Base-by-base conservation (phyloP, 208 protist species). In the Leishmania braziliensis region DNA sequence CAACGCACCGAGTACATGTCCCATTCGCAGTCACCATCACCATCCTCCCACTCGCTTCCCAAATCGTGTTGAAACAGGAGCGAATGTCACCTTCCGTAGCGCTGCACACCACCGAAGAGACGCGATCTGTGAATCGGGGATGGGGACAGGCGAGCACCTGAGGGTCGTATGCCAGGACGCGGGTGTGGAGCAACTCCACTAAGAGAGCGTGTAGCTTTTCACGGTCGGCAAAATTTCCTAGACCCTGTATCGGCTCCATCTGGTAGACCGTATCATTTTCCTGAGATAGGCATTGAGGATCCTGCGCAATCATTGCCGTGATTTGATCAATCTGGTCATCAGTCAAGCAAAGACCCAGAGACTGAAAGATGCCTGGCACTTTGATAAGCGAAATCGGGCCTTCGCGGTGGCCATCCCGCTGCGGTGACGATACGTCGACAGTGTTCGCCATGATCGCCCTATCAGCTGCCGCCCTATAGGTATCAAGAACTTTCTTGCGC, bases 281-380 rank as follows among this genome's bases (percentile, higher is more conserved):
- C 56, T 39, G 51, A 16, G 66, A 75, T 53, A 63, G 29, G 2
- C 53, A 46, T 46, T 73, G 23, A 33, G 71, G 20, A 14, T 56
- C 36, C 39, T 81, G 65, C 16, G 77, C 68, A 48, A 81, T 69
- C 82, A 85, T 85, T 50, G 77, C 79, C 39, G 50, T 75, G 26
- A 85, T 82, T 63, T 85, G 82, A 26, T 73, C 77, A 6, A 93
- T 39, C 68, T 95, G 92, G 6, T 90, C 79, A 43, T 85, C 80
- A 29, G 87, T 91, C 33, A 85, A 84, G 54, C 84, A 88, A 18
- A 95, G 75, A 9, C 86, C 89, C 18, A 93, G 66, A 33, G 84
- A 74, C n/a, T 89, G 88, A 4, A 91, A 69, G 68, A 95, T 89
- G 50, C 81, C 56, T 1, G 87, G 91, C 1, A 95, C 56, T 53